These are phyloP conservation scores for Knoxia roxburghii DNA, from an alignment of 257 asterid species.

Conservation along the genomic window DNA sequence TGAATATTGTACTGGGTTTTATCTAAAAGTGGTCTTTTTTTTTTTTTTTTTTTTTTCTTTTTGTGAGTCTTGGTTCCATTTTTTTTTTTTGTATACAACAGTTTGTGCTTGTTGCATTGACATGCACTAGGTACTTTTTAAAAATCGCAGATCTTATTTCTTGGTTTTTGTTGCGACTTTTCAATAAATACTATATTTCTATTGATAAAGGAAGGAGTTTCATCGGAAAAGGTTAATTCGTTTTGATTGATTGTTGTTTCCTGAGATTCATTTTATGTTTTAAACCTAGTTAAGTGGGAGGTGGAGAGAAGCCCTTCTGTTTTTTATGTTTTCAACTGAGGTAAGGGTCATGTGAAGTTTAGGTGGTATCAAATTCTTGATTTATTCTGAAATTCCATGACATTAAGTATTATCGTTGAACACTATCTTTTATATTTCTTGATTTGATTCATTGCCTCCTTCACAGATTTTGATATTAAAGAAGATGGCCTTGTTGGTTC, in stretches of 20 bases:
- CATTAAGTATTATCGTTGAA: background rate
- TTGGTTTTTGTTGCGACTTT: background rate
- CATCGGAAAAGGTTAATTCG: background rate
- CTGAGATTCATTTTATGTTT: background rate
- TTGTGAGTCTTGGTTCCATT: no score
- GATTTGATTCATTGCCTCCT: background rate
- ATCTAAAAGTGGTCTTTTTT: no score
- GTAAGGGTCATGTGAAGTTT: no score
- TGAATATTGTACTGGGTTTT: no score
- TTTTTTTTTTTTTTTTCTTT: no score
- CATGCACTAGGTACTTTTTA: background rate
- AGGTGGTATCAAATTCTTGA: no score
- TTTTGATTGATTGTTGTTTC: background rate
- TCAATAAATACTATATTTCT: background rate
- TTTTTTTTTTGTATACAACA: background rate
- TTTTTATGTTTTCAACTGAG: no score
- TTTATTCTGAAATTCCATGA: background rate
- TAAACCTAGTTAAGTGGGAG: no score
- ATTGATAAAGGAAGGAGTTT: background rate
- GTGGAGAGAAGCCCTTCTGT: no score
- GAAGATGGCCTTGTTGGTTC: constrained; percentile 51
- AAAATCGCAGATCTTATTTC: no score
- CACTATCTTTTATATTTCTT: no score
- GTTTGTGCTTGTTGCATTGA: background rate
- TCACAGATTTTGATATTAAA: constrained; percentile 48